A percentile compares a stretch with the other conserved stretches of the same genome.
Evolutionary conservation across 2,329 filamentous ascomycete species (phyloP).

Genomic region (Talaromyces islandicus): DNA sequence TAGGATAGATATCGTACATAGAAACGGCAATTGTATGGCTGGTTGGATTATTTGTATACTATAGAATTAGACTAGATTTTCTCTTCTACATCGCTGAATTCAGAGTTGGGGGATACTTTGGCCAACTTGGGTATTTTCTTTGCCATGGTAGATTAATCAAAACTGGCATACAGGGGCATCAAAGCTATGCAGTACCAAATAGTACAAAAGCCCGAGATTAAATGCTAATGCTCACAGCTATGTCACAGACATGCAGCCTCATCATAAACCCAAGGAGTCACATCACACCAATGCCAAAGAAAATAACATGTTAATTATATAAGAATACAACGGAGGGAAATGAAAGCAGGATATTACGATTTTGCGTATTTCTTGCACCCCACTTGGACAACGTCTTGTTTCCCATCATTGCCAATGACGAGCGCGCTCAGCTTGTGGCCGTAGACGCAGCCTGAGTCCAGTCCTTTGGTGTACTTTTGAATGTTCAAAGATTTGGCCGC

Average conservation of each 20-base stretch:
- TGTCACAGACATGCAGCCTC: background rate
- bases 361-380: constrained; percentile 31
- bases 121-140: no score
- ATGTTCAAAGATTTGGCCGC: constrained; percentile 64
- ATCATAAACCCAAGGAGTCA: background rate
- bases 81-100: background rate
- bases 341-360: constrained; percentile 4
- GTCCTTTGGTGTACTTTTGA: constrained; percentile 67
- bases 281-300: background rate
- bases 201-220: background rate
- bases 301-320: background rate
- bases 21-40: background rate
- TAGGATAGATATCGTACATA: background rate
- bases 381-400: constrained; percentile 37
- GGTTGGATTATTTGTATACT: background rate
- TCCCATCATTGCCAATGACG: constrained; percentile 58
- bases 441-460: constrained; percentile 77
- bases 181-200: background rate
- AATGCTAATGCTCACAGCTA: background rate
- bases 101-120: no score
- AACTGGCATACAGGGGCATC: background rate
- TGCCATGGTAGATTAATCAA: background rate
- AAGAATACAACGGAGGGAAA: background rate
- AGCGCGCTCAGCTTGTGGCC: constrained; percentile 72
- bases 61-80: background rate